Conservation (phyloP, 1,284 basidiomycete species). For the Malassezia dermatis region DNA sequence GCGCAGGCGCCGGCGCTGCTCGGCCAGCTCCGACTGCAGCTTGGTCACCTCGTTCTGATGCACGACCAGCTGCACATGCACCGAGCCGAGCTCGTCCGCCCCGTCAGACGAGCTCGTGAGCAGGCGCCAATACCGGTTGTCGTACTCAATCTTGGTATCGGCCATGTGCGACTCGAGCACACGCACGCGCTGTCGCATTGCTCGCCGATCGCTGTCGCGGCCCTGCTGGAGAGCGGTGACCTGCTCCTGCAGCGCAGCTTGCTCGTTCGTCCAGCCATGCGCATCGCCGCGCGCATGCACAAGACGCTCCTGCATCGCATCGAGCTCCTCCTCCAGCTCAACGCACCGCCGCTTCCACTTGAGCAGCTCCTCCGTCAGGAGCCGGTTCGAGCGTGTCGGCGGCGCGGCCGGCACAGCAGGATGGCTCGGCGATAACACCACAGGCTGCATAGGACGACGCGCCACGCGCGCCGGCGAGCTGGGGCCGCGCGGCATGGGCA, state of each 20-base stretch:
- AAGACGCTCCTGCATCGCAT: background rate
- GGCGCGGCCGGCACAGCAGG: background rate
- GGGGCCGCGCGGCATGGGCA: background rate
- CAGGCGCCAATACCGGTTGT: slow-evolving; percentile 15
- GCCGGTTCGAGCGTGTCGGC: slow-evolving; percentile 14
- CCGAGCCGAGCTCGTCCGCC: background rate
- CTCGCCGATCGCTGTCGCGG: slow-evolving; percentile 10
- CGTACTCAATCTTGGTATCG: slow-evolving; percentile 15
- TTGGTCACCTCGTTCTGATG: slow-evolving; percentile 10
- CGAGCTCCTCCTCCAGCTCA: slow-evolving; percentile 14
- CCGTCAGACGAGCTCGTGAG: slow-evolving; percentile 10
- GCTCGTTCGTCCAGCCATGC: background rate
- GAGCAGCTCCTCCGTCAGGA: slow-evolving; percentile 16
- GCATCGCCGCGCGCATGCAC: background rate
- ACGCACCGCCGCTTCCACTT: slow-evolving; percentile 12
- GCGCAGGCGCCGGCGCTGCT: background rate
- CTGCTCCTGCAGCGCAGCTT: background rate
- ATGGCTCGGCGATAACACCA: background rate
- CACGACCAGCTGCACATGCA: slow-evolving; percentile 14
- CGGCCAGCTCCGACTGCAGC: slow-evolving; percentile 4
- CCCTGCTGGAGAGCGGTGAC: slow-evolving; percentile 3
- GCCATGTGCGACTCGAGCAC: slow-evolving; percentile 17
- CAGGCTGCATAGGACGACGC: background rate
- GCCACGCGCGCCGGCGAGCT: background rate
- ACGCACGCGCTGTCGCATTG: slow-evolving; percentile 18